Percentiles rank a stretch among this genome's conserved stretches.
Conservation (phyloP, 2,329 filamentous ascomycete genomes). For the Cladophialophora chaetospira region DNA sequence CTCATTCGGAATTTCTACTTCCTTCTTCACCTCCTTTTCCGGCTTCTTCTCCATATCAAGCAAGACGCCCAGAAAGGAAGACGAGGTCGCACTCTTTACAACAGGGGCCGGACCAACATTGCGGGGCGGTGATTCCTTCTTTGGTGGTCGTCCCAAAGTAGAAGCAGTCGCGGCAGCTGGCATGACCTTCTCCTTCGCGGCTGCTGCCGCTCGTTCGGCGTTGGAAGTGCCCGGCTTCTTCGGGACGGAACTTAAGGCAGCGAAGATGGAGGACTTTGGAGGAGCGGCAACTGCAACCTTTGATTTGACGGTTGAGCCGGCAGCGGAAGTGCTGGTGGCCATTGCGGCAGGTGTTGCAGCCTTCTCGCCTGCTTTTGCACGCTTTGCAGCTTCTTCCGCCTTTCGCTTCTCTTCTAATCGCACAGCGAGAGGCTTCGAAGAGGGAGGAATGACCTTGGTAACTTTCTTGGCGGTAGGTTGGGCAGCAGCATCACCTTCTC, state of each 20-base stretch:
- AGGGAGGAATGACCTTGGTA: constrained; percentile 36
- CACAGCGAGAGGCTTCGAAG: constrained; percentile 35
- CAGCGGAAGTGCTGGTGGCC: constrained; percentile 14
- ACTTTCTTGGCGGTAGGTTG: constrained; percentile 44
- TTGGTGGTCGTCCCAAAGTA: constrained; percentile 29
- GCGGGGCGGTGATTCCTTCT: constrained; percentile 38
- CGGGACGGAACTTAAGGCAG: constrained; percentile 50
- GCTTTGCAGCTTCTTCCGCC: constrained; percentile 25
- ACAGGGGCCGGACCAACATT: constrained; percentile 26
- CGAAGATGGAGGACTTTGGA: constrained; percentile 49
- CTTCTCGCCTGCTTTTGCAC: constrained; percentile 22
- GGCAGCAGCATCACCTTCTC: constrained; percentile 26
- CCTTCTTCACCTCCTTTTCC: constrained; percentile 53
- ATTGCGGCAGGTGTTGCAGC: constrained; percentile 2
- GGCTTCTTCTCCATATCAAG: constrained; percentile 58
- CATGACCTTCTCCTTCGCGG: constrained; percentile 36
- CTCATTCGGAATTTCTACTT: constrained; percentile 57
- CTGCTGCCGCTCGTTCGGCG: constrained; percentile 49
- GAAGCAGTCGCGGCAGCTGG: constrained; percentile 35
- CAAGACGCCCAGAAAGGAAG: constrained; percentile 53
- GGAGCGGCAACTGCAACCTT: constrained; percentile 37
- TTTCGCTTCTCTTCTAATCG: constrained; percentile 33
- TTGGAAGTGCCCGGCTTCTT: constrained; percentile 55
- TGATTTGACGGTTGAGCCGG: constrained; percentile 35
- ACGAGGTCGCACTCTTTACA: constrained; percentile 45